Percentiles rank a stretch among this genome's conserved stretches.
Conservation (phyloP, 2,329 filamentous ascomycete species). For the Arthrinium phaeospermum region DNA sequence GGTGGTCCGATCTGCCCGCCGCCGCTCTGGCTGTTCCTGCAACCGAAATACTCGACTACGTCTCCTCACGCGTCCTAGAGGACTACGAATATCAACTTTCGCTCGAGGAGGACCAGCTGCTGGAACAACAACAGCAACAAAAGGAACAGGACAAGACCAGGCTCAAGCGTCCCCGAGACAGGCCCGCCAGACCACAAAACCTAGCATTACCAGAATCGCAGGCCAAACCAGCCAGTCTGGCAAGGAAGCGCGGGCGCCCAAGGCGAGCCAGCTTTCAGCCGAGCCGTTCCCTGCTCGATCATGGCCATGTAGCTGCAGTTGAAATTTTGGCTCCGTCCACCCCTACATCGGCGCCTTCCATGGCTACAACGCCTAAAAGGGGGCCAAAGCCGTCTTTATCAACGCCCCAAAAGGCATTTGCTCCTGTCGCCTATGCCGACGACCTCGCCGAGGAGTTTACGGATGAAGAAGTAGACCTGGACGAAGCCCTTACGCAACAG, state of each 20-base stretch:
- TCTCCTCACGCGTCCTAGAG: constrained; percentile 61
- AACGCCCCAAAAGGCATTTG: constrained; percentile 43
- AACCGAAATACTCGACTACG: constrained; percentile 60
- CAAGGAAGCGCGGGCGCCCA: constrained; percentile 32
- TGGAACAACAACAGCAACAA: constrained; percentile 31
- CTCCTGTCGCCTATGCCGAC: not conserved
- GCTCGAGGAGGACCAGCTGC: constrained; percentile 49
- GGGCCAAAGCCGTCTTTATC: constrained; percentile 42
- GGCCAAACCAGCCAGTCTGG: not conserved
- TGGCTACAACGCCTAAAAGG: not conserved
- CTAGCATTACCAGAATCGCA: constrained; percentile 10
- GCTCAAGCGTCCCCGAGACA: constrained; percentile 27
- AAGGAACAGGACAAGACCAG: constrained; percentile 29
- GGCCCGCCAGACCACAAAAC: constrained; percentile 16
- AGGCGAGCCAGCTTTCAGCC: constrained; percentile 21
- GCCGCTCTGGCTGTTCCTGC: constrained; percentile 53
- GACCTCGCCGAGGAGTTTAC: not conserved
- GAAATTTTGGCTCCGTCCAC: not conserved
- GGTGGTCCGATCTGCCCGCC: constrained; percentile 58
- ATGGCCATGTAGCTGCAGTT: not conserved
- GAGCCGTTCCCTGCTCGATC: not conserved
- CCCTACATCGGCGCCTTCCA: not conserved
- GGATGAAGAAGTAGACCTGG: constrained; percentile 34
- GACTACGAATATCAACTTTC: constrained; percentile 58
- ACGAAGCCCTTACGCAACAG: constrained; percentile 37